These are phyloP conservation scores for Aspergillus indologenus DNA, from an alignment of 495 filamentous ascomycete genomes.

Conservation along the genomic window DNA sequence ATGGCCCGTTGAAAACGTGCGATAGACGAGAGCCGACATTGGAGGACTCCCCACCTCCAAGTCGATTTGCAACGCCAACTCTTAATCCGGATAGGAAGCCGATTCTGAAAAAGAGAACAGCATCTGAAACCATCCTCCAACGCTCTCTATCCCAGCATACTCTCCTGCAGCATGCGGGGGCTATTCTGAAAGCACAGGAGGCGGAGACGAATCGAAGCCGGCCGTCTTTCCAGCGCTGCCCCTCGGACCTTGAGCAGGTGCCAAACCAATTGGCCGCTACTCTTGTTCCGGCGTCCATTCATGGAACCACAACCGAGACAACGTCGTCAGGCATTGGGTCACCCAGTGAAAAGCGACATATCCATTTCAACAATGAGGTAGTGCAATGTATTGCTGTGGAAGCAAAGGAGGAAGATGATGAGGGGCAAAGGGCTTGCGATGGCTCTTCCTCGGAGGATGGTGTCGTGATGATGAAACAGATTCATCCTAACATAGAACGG, in stretches of 20 bases:
- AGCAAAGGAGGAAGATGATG: slow-evolving; percentile 70
- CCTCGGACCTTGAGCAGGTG: slow-evolving; percentile 62
- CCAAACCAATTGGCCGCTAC: slow-evolving; percentile 41
- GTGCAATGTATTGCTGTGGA: slow-evolving; percentile 95
- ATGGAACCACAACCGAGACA: slow-evolving; percentile 30
- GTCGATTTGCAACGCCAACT: slow-evolving; percentile 70
- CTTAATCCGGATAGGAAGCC: slow-evolving; percentile 86
- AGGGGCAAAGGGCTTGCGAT: slow-evolving; percentile 40
- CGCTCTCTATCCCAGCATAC: slow-evolving; percentile 86
- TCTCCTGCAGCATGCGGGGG: slow-evolving; percentile 88
- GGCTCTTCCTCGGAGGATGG: slow-evolving; percentile 72
- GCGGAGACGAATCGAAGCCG: slow-evolving; percentile 49
- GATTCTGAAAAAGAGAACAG: slow-evolving; percentile 93
- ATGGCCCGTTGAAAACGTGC: slow-evolving; percentile 82
- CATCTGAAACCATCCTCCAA: slow-evolving; percentile 94
- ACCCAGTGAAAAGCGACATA: slow-evolving; percentile 75
- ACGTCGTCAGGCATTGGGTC: slow-evolving; percentile 55
- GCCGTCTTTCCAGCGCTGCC: slow-evolving; percentile 46
- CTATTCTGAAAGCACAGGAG: slow-evolving; percentile 87
- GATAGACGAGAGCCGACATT: slow-evolving; percentile 36
- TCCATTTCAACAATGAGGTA: slow-evolving; percentile 95
- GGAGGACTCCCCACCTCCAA: slow-evolving; percentile 52
- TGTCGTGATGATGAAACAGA: slow-evolving; percentile 80
- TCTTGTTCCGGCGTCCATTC: slow-evolving; percentile 27
- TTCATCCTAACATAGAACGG: slow-evolving; percentile 41